A percentile compares a stretch with the other conserved stretches of the same genome.
phyloP scores from a whole-genome alignment of 75 land plant genomes.

The Pinus albicaulis region DNA sequence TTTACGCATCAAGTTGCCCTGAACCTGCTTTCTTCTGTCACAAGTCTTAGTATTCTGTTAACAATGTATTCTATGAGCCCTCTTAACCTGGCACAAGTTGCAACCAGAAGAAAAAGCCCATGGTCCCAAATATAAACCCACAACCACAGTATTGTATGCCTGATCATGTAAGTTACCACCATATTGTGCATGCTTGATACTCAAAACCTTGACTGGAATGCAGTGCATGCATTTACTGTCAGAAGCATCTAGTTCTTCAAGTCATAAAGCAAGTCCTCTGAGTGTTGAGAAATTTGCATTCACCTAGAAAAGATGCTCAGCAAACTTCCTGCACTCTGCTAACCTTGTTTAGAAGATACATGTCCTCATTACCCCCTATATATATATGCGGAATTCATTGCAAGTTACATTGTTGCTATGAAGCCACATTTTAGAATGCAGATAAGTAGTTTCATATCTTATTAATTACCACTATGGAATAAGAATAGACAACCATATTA shows the following conservation, averaged over 20 bases:
- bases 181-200: background rate
- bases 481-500: no score
- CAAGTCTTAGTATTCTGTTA: background rate
- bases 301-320: background rate
- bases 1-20: background rate
- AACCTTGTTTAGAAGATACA: background rate
- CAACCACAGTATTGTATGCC: background rate
- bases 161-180: background rate
- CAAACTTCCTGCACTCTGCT: background rate
- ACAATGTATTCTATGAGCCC: background rate
- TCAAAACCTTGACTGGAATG: background rate
- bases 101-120: no score
- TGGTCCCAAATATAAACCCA: no score
- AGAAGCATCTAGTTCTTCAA: background rate
- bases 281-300: background rate
- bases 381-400: background rate
- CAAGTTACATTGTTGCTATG: background rate
- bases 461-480: no score
- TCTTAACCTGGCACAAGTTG: background rate
- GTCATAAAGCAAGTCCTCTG: no score
- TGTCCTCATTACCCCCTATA: background rate
- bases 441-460: no score
- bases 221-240: background rate
- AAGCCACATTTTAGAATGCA: background rate
- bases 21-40: background rate